These are phyloP conservation scores for Lachnellula subtilissima DNA, from an alignment of 2,329 filamentous ascomycete genomes.

Conservation along the genomic window DNA sequence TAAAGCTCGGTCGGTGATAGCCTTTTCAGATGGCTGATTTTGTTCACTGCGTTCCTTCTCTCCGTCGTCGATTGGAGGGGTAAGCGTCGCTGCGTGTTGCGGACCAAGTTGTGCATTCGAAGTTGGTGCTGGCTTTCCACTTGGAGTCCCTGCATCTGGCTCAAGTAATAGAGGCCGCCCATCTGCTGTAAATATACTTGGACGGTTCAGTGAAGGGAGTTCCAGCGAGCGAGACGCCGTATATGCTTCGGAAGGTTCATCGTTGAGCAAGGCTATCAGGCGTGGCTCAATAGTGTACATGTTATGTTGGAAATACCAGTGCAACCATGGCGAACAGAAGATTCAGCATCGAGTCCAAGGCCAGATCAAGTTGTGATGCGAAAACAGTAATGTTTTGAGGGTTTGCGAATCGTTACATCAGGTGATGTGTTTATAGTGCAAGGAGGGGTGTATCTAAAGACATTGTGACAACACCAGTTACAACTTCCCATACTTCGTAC, in stretches of 20 bases:
- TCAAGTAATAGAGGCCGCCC: slow-evolving; percentile 46
- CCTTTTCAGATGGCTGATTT: slow-evolving; percentile 14
- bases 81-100: slow-evolving; percentile 14
- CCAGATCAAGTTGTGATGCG: not conserved
- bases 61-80: slow-evolving; percentile 18
- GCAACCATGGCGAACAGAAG: not conserved
- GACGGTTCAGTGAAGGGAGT: slow-evolving; percentile 50
- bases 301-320: slow-evolving; percentile 3
- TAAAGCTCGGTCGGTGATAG: slow-evolving; percentile 20
- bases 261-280: slow-evolving; percentile 60
- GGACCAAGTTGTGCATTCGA: slow-evolving; percentile 12
- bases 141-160: slow-evolving; percentile 38
- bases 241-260: slow-evolving; percentile 38
- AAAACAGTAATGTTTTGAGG: too few species aligned
- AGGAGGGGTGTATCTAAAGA: too few species aligned
- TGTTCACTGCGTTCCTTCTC: slow-evolving; percentile 28
- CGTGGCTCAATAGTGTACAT: slow-evolving; percentile 58
- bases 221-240: slow-evolving; percentile 40
- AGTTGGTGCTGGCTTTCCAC: slow-evolving; percentile 16
- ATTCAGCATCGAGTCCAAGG: not conserved
- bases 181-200: slow-evolving; percentile 40
- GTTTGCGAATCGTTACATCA: too few species aligned
- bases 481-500: too few species aligned
- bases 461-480: too few species aligned
- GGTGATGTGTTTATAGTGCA: too few species aligned